Percentiles rank a stretch among this genome's conserved stretches.
Evolutionary conservation across 2,329 filamentous ascomycete species (phyloP).

Genomic region (Monosporascus sp.): DNA sequence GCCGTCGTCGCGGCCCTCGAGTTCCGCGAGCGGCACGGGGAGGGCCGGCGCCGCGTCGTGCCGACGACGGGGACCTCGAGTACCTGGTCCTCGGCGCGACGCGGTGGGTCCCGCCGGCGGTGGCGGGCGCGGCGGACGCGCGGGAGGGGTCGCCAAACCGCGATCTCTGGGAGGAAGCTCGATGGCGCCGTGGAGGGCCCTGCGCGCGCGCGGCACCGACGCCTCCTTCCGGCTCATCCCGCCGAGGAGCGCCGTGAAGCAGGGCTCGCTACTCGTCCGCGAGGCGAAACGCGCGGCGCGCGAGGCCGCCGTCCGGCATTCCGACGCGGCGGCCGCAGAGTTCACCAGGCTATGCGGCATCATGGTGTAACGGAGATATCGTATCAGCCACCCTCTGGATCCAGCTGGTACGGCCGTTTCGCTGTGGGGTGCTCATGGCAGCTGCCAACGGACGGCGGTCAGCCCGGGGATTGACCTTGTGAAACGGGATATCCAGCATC

Average conservation of each 20-base stretch:
- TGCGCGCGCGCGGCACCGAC: conserved; percentile 17
- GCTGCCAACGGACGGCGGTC: too few species aligned
- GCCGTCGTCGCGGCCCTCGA: conserved; percentile 18
- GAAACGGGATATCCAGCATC: too few species aligned
- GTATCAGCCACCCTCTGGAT: too few species aligned
- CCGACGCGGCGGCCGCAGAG: conserved; percentile 10
- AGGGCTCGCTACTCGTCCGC: conserved; percentile 13
- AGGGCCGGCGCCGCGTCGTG: conserved; percentile 37
- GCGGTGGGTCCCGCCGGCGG: conserved; percentile 32
- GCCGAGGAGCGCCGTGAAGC: conserved; percentile 5
- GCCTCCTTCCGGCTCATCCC: conserved; percentile 24
- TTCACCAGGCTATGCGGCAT: conserved; percentile 22
- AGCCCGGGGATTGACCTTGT: too few species aligned
- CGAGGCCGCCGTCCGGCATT: conserved; percentile 11
- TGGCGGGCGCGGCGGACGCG: conserved; percentile 30
- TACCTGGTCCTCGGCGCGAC: conserved; percentile 40
- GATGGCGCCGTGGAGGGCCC: conserved; percentile 17
- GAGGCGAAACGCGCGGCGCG: conserved; percentile 17
- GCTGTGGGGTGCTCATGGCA: too few species aligned
- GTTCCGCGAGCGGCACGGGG: conserved; percentile 32
- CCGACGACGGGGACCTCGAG: conserved; percentile 42
- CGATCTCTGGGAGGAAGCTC: conserved; percentile 39
- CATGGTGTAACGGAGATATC: conserved; percentile 7
- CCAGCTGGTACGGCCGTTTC: too few species aligned
- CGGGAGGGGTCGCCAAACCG: conserved; percentile 32